Percentiles rank a stretch among this genome's conserved stretches.
These are phyloP conservation scores for Cardamine occulta DNA, from an alignment of 345 rosid genomes.

Conservation along the genomic window DNA sequence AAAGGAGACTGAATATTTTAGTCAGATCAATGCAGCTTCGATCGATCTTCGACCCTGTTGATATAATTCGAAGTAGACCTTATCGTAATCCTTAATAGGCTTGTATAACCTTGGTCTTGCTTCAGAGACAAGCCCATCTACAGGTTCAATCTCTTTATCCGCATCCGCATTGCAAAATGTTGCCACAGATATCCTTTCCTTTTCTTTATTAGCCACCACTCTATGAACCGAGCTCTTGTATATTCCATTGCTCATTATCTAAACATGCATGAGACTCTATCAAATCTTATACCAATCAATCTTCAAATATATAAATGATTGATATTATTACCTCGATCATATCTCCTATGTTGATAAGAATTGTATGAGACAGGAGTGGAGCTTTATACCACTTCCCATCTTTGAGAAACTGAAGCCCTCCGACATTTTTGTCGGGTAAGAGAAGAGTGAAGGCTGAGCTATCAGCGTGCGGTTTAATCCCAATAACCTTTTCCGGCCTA, in stretches of 20 bases:
- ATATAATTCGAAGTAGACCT: no score
- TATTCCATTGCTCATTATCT: constrained; percentile 68
- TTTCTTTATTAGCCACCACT: constrained; percentile 52
- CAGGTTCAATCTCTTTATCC: constrained; percentile 46
- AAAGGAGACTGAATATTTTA: background rate
- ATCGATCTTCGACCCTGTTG: no score
- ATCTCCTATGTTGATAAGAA: constrained; percentile 61
- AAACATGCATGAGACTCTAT: background rate
- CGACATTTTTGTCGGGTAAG: constrained; percentile 56
- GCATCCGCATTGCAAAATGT: constrained; percentile 50
- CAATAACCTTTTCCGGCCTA: constrained; percentile 56
- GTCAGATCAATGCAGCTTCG: no score
- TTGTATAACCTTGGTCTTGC: constrained; percentile 43
- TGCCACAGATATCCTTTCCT: constrained; percentile 54
- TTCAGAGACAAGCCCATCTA: constrained; percentile 43
- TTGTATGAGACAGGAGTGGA: constrained; percentile 51
- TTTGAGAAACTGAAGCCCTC: constrained; percentile 56
- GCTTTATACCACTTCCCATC: constrained; percentile 57
- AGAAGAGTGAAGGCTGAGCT: constrained; percentile 61
- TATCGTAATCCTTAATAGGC: no score
- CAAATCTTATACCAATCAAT: background rate
- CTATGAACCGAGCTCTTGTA: constrained; percentile 61
- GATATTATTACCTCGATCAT: constrained; percentile 50
- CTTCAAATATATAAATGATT: background rate
- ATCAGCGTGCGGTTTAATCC: constrained; percentile 65